Evolutionary conservation across 2,329 filamentous ascomycete genomes (phyloP), one percentile per base, ranked within the genome.

Genomic region (Colletotrichum higginsianum): DNA sequence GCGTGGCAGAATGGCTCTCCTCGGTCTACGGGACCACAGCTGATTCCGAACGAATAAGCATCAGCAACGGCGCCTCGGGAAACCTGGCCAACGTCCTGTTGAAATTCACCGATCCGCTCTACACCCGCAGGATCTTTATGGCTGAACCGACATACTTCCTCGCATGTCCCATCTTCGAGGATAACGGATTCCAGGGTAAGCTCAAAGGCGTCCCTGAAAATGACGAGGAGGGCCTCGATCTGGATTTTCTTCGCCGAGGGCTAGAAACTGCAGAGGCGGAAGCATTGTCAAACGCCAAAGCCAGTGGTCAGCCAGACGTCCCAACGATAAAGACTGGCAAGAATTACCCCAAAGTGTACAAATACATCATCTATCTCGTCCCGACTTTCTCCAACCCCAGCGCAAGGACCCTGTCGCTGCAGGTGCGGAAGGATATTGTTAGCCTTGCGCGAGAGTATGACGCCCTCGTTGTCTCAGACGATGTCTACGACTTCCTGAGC

Each of bases 401-500:
- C 0, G 94, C 92, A 40, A 92, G 92, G 78, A 94, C 93, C 3
- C 95, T 97, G 91, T 90, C 91, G 8, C 80, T 94, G 3, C 79
- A 82, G n/a, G 88, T 92, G 30, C 89, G 96, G 2, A 84, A 90
- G 73, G 84, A 85, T 8, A 86, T 98, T 3, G 90, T 98, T 21
- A 83, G 85, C 12, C 82, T 98, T 4, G 96, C 95, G 0, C 88
- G 96, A 66, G 86, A 91, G 66, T 90, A 92, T 79, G 91, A 98
- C 79, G 94, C 94, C 5, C 86, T 98, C 15, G 82, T 98, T 64
- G 87, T 98, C 23, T 90, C 90, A 50, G 96, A 98, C 82, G 96
- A 98, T 79, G 95, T 98, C 8, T 98, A 98, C 79, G 96, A 98
- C 80, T 92, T 96, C 73, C 86, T 98, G 2, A 93, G 95, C 79